Base-by-base conservation (phyloP, 2,329 filamentous ascomycete genomes). In the Zymoseptoria brevis region DNA sequence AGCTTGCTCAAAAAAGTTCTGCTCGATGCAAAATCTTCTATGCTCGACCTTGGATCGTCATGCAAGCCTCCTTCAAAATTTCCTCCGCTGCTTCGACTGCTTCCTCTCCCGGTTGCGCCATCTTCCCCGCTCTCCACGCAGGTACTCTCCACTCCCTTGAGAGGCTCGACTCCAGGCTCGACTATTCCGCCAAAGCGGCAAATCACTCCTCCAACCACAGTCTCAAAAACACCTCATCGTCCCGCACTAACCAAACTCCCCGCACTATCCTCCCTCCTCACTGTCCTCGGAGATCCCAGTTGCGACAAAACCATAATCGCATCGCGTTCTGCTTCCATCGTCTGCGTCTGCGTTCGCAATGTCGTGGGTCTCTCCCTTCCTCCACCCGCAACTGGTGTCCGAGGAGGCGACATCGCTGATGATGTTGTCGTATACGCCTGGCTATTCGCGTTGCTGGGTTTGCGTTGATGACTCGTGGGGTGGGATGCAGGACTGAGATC, bases 301-400 rank as follows among this genome's bases (percentile, higher is more conserved):
- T 92, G 91, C 24, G 93, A 77, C 22, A 94, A 75, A 0, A 88
- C 87, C 69, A 92, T 89, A 53, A 93, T 85, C 5, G 89, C 89
- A 67, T 93, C 89, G 68, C 91, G 88, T 69, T 94, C 89, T 55
- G 78, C 79, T 62, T 88, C 83, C 8, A 83, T 76, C 21, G 84
- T 85, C 63, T 89, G 86, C 58, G 86, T 86, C 0, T 86, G 86
- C 29, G 87, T 88, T 61, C 85, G 85, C 4, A 88, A 75, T 16
- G 86, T 82, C 7, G 82, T 79, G 57, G 72, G 68, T 2, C 68
- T 68, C 22, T 60, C 64, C 19, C 54, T 61, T 8, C 5, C 26
- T 29, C 26, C 26, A 8, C 26, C 26, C 6, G 58, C 56, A 62
- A 71, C 53, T 19, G 71, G 70, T 6, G 71, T 74, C 7, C 66